Evolutionary conservation across 176 grass and related monocot genomes (phyloP).

Genomic region (Thalia dealbata): DNA sequence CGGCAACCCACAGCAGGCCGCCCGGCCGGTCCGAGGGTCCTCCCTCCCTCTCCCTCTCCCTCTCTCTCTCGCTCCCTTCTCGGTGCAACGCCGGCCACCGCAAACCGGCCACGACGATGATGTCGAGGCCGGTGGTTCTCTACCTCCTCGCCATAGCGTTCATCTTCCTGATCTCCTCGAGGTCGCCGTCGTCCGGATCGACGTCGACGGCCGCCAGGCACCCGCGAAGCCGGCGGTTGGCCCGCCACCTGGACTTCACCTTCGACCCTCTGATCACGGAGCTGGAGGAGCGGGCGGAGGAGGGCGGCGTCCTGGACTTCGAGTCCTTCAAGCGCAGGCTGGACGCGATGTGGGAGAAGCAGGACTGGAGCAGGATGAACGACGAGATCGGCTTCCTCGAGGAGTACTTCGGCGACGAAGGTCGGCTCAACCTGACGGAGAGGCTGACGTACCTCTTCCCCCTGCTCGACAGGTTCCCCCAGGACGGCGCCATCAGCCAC

Average conservation of each 20-base stretch:
- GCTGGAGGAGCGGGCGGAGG: conserved; percentile 20
- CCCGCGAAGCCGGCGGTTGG: not conserved
- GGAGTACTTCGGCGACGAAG: conserved; percentile 20
- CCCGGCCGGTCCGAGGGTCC: too few species aligned
- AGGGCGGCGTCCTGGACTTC: conserved; percentile 18
- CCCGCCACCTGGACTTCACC: not conserved
- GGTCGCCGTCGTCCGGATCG: not conserved
- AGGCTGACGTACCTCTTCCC: conserved; percentile 28
- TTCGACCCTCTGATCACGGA: conserved; percentile 23
- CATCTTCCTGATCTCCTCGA: conserved; percentile 24
- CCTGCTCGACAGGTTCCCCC: conserved; percentile 23
- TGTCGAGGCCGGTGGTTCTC: conserved; percentile 12
- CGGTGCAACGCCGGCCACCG: not conserved
- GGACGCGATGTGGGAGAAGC: not conserved
- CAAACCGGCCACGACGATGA: conserved; percentile 2
- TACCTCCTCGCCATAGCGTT: conserved; percentile 14
- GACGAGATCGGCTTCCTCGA: conserved; percentile 7
- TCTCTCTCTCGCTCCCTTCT: not conserved
- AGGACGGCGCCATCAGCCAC: conserved; percentile 21
- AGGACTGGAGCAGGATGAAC: not conserved
- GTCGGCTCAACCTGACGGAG: conserved; percentile 28
- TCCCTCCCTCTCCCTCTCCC: too few species aligned
- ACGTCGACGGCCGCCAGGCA: not conserved
- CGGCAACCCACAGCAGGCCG: not conserved
- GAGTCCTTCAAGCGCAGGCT: conserved; percentile 15